A percentile compares a stretch with the other conserved stretches of the same genome.
Conservation (phyloP, 2,329 filamentous ascomycete genomes). For the Penicillium sclerotigenum region DNA sequence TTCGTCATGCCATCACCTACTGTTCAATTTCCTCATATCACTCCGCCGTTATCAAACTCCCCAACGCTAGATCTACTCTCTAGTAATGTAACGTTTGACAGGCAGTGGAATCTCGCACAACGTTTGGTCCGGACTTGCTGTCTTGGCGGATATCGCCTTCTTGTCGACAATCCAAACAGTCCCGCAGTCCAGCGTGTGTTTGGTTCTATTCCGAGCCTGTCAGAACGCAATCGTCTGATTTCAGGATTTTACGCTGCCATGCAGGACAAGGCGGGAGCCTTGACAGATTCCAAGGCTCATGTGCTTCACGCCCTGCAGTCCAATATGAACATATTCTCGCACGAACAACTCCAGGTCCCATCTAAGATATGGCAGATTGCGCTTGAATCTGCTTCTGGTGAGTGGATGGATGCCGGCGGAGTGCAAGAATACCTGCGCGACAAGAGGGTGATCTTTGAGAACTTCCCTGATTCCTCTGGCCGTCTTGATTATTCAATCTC, state of each 20-base stretch:
- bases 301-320: conserved; percentile 15
- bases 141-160: conserved; percentile 20
- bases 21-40: neutral
- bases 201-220: conserved; percentile 1
- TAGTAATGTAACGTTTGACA: conserved; percentile 4
- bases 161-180: conserved; percentile 11
- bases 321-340: conserved; percentile 8
- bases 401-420: conserved; percentile 25
- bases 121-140: conserved; percentile 24
- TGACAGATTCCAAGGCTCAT: conserved; percentile 14
- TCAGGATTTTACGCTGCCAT: conserved; percentile 13
- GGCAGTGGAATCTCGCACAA: conserved; percentile 19
- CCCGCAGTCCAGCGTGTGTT: conserved; percentile 16
- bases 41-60: neutral
- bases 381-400: conserved; percentile 12
- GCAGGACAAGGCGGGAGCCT: conserved; percentile 15
- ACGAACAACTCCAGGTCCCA: conserved; percentile 10
- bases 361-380: conserved; percentile 19
- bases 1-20: conserved; percentile 12
- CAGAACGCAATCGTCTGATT: conserved; percentile 18
- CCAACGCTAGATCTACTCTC: neutral
- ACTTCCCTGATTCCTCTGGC: conserved; percentile 5
- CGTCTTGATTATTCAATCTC: conserved; percentile 8
- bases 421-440: conserved; percentile 22
- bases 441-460: conserved; percentile 15